phyloP scores from a whole-genome alignment of 2,329 filamentous ascomycete genomes.

The Tolypocladium capitatum region DNA sequence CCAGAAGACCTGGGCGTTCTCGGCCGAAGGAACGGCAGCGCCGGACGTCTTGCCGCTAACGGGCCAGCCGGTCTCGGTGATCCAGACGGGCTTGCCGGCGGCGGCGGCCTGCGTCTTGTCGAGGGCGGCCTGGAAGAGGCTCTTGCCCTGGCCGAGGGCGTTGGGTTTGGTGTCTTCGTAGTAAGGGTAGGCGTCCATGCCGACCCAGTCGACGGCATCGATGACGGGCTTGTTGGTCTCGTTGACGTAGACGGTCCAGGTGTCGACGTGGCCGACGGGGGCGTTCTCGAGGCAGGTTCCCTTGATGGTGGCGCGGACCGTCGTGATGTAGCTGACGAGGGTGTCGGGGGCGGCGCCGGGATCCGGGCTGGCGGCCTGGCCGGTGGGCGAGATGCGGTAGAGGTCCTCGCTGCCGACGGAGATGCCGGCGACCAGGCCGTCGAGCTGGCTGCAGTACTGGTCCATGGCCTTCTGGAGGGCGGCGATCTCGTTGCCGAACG shows the following conservation, averaged over 20 bases:
- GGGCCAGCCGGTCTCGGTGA: slow-evolving; percentile 84
- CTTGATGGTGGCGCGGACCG: slow-evolving; percentile 50
- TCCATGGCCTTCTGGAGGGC: slow-evolving; percentile 58
- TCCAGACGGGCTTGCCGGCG: slow-evolving; percentile 61
- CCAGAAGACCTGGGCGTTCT: slow-evolving; percentile 73
- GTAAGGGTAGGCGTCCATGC: slow-evolving; percentile 77
- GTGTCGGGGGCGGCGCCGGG: slow-evolving; percentile 48
- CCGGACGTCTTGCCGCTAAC: slow-evolving; percentile 52
- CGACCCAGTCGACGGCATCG: slow-evolving; percentile 61
- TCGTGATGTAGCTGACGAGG: slow-evolving; percentile 56
- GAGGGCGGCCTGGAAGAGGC: slow-evolving; percentile 56
- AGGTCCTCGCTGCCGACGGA: slow-evolving; percentile 80
- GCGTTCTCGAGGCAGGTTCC: slow-evolving; percentile 45
- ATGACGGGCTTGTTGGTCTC: slow-evolving; percentile 57
- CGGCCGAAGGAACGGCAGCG: slow-evolving; percentile 45
- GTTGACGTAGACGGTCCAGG: slow-evolving; percentile 73
- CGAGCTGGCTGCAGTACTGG: slow-evolving; percentile 54
- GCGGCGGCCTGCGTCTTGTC: slow-evolving; percentile 43
- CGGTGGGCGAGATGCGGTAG: slow-evolving; percentile 64
- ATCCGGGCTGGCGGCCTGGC: slow-evolving; percentile 47
- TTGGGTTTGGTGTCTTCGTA: slow-evolving; percentile 61
- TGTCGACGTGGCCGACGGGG: slow-evolving; percentile 74
- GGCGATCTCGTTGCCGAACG: slow-evolving; percentile 58
- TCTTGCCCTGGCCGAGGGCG: slow-evolving; percentile 47
- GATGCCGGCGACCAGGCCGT: slow-evolving; percentile 61